These are phyloP conservation scores for Fraxinus cuspidata DNA, from an alignment of 257 asterid genomes.

Conservation along the genomic window DNA sequence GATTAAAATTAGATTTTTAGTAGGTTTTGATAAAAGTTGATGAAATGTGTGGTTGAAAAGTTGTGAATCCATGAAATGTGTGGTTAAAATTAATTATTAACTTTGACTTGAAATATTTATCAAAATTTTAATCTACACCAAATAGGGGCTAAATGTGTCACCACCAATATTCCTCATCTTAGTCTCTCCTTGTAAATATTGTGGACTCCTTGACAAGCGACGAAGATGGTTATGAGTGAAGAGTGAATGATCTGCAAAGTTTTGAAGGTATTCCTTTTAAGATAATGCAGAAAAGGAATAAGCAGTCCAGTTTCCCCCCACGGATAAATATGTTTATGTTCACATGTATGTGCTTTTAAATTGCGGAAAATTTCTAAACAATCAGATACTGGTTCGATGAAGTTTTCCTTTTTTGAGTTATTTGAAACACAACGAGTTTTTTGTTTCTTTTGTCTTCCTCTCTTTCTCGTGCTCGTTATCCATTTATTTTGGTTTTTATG, in stretches of 20 bases:
- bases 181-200: not conserved
- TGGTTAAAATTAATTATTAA: too few species aligned
- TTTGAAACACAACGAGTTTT: not conserved
- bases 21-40: too few species aligned
- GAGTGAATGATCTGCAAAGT: not conserved
- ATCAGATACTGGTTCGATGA: not conserved
- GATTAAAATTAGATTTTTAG: too few species aligned
- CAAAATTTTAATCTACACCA: too few species aligned
- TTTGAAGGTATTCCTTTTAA: not conserved
- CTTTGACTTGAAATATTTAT: too few species aligned
- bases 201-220: not conserved
- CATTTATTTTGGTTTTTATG: constrained; percentile 37
- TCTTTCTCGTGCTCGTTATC: constrained; percentile 20
- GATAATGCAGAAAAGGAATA: not conserved
- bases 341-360: not conserved
- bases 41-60: too few species aligned
- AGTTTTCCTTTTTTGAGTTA: constrained; percentile 16
- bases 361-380: not conserved
- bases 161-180: not conserved
- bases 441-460: constrained; percentile 3
- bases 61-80: too few species aligned
- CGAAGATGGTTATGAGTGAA: not conserved
- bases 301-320: not conserved
- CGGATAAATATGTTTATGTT: not conserved
- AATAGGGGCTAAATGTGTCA: not conserved